Base-by-base conservation (phyloP, 2,329 filamentous ascomycete species). In the Trichoderma brevicompactum region DNA sequence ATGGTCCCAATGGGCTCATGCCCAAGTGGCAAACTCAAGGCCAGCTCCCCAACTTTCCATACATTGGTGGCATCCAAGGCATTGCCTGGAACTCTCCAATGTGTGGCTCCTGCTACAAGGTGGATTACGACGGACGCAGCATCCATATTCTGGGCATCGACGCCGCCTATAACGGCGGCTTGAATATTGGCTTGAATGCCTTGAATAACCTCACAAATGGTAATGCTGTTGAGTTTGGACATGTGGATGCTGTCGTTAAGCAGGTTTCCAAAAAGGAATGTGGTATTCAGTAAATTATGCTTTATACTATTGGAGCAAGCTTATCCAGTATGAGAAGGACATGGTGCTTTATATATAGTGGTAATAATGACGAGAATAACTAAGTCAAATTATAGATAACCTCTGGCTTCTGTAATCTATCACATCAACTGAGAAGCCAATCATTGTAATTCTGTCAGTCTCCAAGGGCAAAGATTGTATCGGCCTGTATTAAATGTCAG, bases 1-100 rank as follows among this genome's bases (percentile, higher is more conserved):
- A 92, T 73, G 89, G 89, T 60, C 54, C 67, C 67, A 89, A 91
- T 77, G 89, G 89, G 65, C 82, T 92, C 67, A 85, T 85, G 68
- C 87, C 83, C 70, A 83, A 80, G 71, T 90, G 85, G 85, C 73
- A 77, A 58, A 86, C 77, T 0, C 84, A 87, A 75, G 80, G 81
- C 55, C 72, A 80, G 36, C 74, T 86, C 69, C 78, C 80, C 13
- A 68, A 70, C 32, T 88, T 85, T 77, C 82, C 84, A 32, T 79
- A 81, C 74, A 82, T 89, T 66, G 87, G 84, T 38, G 87, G 84
- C 38, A 78, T 79, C 17, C 76, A 80, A 9, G 80, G 77, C 55
- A 76, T 89, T n/a, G 80, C 81, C 61, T 87, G 84, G 84, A 86
- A 86, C 79, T 85, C 82, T 2, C 69, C 78, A 54, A 72, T 79